Evolutionary conservation across 805 yeast genomes (phyloP).

Genomic region (Starmera dryadoides): DNA sequence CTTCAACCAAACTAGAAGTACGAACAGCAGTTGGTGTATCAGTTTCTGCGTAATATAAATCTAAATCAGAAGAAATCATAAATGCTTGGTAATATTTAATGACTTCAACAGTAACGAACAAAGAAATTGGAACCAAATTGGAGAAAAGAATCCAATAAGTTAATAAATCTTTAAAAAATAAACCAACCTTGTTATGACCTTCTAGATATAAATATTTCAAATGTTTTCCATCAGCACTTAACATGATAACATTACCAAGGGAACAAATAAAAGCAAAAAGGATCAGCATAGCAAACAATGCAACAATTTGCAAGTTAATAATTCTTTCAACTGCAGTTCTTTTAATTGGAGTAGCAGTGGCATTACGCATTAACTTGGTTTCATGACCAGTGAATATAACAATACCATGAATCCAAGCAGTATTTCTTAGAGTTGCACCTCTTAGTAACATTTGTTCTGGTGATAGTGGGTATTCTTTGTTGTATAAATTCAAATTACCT

Average conservation of each 20-base stretch:
- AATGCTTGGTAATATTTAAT: slow-evolving; percentile 94
- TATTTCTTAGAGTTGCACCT: slow-evolving; percentile 93
- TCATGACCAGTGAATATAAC: slow-evolving; percentile 97
- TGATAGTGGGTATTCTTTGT: slow-evolving; percentile 57
- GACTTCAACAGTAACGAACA: slow-evolving; percentile 93
- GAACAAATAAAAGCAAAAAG: slow-evolving; percentile 74
- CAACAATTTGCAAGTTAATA: slow-evolving; percentile 87
- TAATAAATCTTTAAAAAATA: slow-evolving; percentile 80
- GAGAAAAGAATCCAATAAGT: slow-evolving; percentile 97
- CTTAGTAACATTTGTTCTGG: slow-evolving; percentile 91
- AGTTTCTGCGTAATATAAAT: slow-evolving; percentile 77
- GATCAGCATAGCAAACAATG: slow-evolving; percentile 74
- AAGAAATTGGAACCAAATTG: slow-evolving; percentile 93
- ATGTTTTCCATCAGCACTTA: slow-evolving; percentile 42
- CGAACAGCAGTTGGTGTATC: slow-evolving; percentile 95
- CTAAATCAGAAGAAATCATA: slow-evolving; percentile 90
- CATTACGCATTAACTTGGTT: slow-evolving; percentile 96
- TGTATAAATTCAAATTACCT: slow-evolving; percentile 62
- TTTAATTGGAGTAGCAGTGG: slow-evolving; percentile 97
- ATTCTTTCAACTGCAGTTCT: slow-evolving; percentile 95
- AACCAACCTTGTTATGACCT: slow-evolving; percentile 56
- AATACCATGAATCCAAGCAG: slow-evolving; percentile 91
- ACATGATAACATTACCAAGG: slow-evolving; percentile 76
- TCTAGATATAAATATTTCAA: slow-evolving; percentile 62
- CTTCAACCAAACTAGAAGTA: slow-evolving; percentile 94